Percentiles rank a stretch among this genome's conserved stretches.
Conservation (phyloP, 2,329 filamentous ascomycete species). For the Aureobasidium sp. region DNA sequence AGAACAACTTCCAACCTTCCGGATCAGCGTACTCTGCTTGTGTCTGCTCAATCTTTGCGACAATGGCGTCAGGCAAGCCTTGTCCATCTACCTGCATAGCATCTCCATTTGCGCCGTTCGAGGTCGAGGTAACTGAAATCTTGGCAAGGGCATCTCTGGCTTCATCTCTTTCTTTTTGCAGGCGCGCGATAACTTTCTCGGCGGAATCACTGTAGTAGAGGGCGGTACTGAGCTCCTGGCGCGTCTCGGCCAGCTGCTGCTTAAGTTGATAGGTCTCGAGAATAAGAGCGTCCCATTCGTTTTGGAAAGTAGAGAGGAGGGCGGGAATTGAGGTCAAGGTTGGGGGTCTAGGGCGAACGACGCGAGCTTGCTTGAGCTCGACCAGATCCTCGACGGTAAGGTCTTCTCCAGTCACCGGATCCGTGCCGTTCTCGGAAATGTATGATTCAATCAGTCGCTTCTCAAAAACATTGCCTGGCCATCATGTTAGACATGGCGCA, state of each 20-base stretch:
- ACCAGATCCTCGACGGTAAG: constrained; percentile 79
- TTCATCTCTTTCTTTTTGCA: constrained; percentile 89
- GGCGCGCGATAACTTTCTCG: constrained; percentile 83
- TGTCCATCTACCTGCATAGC: constrained; percentile 89
- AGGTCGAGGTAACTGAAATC: constrained; percentile 59
- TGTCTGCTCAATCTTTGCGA: constrained; percentile 68
- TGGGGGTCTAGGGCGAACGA: constrained; percentile 82
- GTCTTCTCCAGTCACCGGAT: constrained; percentile 82
- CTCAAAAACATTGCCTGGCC: constrained; percentile 78
- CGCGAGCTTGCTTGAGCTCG: constrained; percentile 72
- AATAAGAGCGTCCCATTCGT: constrained; percentile 93
- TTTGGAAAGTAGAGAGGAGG: constrained; percentile 88
- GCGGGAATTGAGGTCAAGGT: constrained; percentile 94
- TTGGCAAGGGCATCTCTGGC: constrained; percentile 82
- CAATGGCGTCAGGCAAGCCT: constrained; percentile 63
- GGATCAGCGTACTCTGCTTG: constrained; percentile 64
- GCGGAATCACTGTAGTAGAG: constrained; percentile 97
- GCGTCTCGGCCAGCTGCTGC: constrained; percentile 80
- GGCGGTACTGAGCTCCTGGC: constrained; percentile 87
- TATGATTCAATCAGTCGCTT: constrained; percentile 93
- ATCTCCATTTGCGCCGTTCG: constrained; percentile 56
- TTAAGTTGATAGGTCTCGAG: constrained; percentile 86
- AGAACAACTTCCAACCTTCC: background rate
- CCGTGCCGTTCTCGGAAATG: constrained; percentile 85
- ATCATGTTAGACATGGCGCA: constrained; percentile 17